Evolutionary conservation across 179 eudicot species (phyloP), one percentile per base, ranked within the genome.

Genomic region (Camellia oleifera): DNA sequence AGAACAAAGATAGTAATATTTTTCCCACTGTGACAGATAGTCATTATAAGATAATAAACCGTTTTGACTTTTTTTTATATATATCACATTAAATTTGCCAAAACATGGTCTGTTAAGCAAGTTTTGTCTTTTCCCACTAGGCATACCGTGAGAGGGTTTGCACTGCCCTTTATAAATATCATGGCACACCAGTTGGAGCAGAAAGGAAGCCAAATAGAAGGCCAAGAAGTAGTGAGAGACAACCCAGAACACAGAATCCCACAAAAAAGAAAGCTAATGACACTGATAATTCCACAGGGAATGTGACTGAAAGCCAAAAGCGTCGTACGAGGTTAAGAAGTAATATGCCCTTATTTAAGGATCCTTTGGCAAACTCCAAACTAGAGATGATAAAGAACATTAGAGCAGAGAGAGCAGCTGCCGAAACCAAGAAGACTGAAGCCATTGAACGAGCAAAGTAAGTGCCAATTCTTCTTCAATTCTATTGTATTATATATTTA

Each of bases 341-440:
- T 48, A 85, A 78, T 4, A 69, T 60, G 48, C 92, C 99, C 13
- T 69, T 69, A 70, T 96, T 81, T 81, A 92, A 91, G 86, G 98
- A 96, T 89, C 99, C 99, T 77, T 76, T 92, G 82, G 92, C 94
- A 7, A 88, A 82, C 79, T 80, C 91, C 82, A 94, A 96, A 84
- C 81, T 94, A 8, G 92, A 96, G 88, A 94, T 96, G 98, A 87
- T 96, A 79, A 96, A 90, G 87, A 92, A 79, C 79, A 94, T 96
- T 66, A 90, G 97, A 85, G 93, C 96, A 65, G 83, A 89, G 75
- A 94, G 99, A 84, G 83, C 83, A 75, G 82, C 91, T 83, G 83
- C 89, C 15, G 89, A 88, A 5, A 75, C 81, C 68, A 89, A 83
- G 80, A 90, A 85, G 80, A 83, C 61, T 40, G 94, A 90, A 87